Evolutionary conservation across 1,284 basidiomycete genomes (phyloP), one percentile per base, ranked within the genome.

Genomic region (Flammula alnicola): DNA sequence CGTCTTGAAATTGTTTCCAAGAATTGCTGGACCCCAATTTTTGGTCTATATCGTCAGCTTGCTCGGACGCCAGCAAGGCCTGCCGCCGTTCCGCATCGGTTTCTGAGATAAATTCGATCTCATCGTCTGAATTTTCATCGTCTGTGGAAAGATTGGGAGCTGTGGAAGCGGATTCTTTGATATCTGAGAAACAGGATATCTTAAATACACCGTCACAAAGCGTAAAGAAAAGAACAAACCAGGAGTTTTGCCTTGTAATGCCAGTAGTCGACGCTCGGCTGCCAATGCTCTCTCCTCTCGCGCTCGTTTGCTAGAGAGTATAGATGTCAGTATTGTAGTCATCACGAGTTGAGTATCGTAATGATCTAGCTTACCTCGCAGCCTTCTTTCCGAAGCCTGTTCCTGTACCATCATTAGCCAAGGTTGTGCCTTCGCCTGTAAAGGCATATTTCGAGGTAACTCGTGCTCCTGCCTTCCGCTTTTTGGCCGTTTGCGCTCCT

Each of bases 241-340:
- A 54, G 60, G 61, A 14, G 48, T 25, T 32, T 63, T 45, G 49
- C 63, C 62, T 58, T 76, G 73, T 32, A 83, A 58, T 7, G 72
- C 72, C 43, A 69, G 67, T 8, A 88, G 45, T 29, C 89, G 75
- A 20, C 71, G 74, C 67, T 92, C 86, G 8, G 79, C 80, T n/a
- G 88, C 89, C 26, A 81, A 55, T 2, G 86, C 86, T 46, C 88
- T 75, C 60, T 88, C 86, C 56, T 89, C 86, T 50, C 88, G 72
- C 10, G 88, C 89, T 20, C 83, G 76, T 63, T 88, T 88, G 61
- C 89, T 91, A 55, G 3, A 54, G 12, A 23, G 44, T 29, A 30
- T 30, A 39, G 20, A 44, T 27, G 9, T 20, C 27, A 10, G 12
- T 2, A 29, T 26, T 43, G 27, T 19, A 33, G 9, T 27, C 4